phyloP scores from a whole-genome alignment of 2,329 filamentous ascomycete species.

The Emergomyces orientalis region DNA sequence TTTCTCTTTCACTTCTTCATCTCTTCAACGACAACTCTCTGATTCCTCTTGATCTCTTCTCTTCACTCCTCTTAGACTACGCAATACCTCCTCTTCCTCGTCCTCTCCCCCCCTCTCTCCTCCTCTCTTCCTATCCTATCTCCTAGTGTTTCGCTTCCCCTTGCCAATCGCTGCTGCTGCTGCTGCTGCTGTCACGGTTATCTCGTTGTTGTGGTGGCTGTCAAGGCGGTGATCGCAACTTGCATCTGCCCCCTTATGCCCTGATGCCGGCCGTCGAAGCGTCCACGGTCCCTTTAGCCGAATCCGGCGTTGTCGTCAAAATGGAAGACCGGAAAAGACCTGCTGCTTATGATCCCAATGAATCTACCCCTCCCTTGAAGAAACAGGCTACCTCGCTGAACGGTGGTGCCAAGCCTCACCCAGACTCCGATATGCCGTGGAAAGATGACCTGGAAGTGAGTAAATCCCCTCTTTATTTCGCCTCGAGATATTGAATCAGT shows the following conservation, averaged over 20 bases:
- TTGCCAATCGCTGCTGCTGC: background rate
- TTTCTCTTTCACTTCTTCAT: slow-evolving; percentile 18
- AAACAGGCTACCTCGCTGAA: slow-evolving; percentile 66
- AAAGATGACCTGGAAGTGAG: slow-evolving; percentile 66
- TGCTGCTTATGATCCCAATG: slow-evolving; percentile 67
- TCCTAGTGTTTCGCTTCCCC: background rate
- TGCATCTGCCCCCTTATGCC: slow-evolving; percentile 28
- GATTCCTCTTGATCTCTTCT: slow-evolving; percentile 10
- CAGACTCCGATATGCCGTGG: slow-evolving; percentile 59
- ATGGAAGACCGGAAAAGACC: slow-evolving; percentile 99
- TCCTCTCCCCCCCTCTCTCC: too few relatives aligned
- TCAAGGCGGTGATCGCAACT: slow-evolving; percentile 25
- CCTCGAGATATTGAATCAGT: background rate
- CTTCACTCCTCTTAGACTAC: slow-evolving; percentile 9
- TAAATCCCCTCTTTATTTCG: slow-evolving; percentile 27
- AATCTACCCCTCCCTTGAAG: slow-evolving; percentile 82
- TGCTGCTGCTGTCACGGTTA: background rate
- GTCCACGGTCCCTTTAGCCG: slow-evolving; percentile 63
- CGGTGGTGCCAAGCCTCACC: slow-evolving; percentile 56
- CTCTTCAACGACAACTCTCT: background rate
- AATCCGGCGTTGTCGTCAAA: slow-evolving; percentile 69
- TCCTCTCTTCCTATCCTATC: background rate
- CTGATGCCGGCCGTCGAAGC: slow-evolving; percentile 83
- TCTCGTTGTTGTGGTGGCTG: slow-evolving; percentile 18
- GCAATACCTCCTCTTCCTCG: background rate